Conservation (phyloP, 164 flowering plant genomes). For the Tetracentron sinense region DNA sequence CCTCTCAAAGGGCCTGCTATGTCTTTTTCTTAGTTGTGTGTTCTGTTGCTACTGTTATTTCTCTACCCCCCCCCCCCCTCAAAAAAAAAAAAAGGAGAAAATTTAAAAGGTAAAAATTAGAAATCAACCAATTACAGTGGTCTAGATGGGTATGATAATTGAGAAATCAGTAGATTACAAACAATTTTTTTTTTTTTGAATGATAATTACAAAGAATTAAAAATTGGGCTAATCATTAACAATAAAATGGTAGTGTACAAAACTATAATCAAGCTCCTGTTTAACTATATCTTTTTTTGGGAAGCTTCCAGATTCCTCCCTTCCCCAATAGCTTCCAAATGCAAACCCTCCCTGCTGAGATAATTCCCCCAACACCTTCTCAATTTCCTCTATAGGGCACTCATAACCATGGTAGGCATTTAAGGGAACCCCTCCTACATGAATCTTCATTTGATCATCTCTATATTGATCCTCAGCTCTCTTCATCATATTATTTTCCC, state of each 20-base stretch:
- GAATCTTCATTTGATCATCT: constrained; percentile 13
- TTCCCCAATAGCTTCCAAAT: constrained; percentile 83
- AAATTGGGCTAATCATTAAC: constrained; percentile 21
- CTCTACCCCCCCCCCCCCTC: too few relatives aligned
- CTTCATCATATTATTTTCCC: constrained; percentile 8
- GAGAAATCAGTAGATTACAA: too few relatives aligned
- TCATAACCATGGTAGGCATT: constrained; percentile 14
- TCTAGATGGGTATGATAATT: too few relatives aligned
- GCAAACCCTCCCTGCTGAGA: constrained; percentile 48
- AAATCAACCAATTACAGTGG: too few relatives aligned
- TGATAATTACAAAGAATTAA: too few relatives aligned
- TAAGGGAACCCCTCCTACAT: constrained; percentile 10
- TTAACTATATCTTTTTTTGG: constrained; percentile 4
- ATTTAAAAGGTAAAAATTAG: too few relatives aligned
- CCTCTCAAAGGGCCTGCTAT: too few relatives aligned
- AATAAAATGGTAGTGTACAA: constrained; percentile 28
- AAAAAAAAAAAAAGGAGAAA: too few relatives aligned
- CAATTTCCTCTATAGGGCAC: constrained; percentile 32
- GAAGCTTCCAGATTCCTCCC: constrained; percentile 22
- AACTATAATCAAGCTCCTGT: not conserved
- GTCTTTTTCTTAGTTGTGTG: too few relatives aligned
- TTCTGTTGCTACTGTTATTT: too few relatives aligned
- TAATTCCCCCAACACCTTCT: constrained; percentile 42
- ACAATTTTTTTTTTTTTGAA: too few relatives aligned
- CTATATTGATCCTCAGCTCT: constrained; percentile 3